Evolutionary conservation across 164 flowering plant genomes (phyloP).

Genomic region (Paratinospora sagittata): DNA sequence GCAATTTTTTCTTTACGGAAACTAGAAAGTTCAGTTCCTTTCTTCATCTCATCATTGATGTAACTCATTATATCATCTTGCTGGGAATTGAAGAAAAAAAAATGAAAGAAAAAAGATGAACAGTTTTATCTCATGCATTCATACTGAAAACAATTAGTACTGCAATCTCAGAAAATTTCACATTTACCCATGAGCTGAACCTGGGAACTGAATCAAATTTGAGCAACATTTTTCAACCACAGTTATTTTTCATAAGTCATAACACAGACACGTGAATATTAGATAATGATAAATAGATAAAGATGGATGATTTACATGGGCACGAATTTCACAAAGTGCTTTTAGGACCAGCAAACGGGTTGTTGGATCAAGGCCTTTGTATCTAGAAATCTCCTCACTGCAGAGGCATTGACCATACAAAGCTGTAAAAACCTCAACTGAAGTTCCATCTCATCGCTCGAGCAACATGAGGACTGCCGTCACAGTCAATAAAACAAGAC

Average conservation of each 20-base stretch:
- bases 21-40: conserved; percentile 41
- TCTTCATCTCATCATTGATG: conserved; percentile 50
- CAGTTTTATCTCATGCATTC: too few relatives aligned
- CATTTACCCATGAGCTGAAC: neutral
- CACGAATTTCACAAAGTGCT: conserved; percentile 88
- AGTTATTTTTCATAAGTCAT: too few relatives aligned
- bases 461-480: neutral
- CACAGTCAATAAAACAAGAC: neutral
- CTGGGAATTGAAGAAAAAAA: conserved; percentile 29
- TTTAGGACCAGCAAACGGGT: conserved; percentile 60
- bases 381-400: conserved; percentile 63
- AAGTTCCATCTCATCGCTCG: neutral
- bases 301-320: conserved; percentile 34
- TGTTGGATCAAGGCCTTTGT: conserved; percentile 63
- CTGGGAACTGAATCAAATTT: neutral
- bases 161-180: neutral
- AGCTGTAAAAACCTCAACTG: neutral
- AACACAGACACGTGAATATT: neutral
- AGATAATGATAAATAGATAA: conserved; percentile 2
- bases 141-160: too few relatives aligned
- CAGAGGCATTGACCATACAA: conserved; percentile 18
- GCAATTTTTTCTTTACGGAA: conserved; percentile 63
- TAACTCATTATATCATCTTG: conserved; percentile 59
- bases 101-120: conserved; percentile 11
- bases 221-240: neutral